Percentiles rank a stretch among this genome's conserved stretches.
Evolutionary conservation across 306 rosid species (phyloP).

Genomic region (Ormosia semicastrata): DNA sequence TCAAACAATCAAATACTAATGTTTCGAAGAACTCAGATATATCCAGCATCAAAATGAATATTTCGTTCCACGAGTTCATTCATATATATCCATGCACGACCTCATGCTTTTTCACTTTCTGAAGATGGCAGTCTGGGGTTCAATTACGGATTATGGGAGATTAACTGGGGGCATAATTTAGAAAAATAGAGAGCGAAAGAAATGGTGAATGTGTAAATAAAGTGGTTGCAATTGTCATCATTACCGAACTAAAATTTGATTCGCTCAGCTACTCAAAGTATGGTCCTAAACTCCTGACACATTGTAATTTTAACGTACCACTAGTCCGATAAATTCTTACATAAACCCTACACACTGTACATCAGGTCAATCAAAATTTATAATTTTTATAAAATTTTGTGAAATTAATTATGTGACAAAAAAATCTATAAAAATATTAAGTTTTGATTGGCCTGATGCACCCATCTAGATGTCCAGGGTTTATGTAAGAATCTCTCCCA

Average conservation of each 20-base stretch:
- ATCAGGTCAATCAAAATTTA: no score
- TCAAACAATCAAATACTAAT: background rate
- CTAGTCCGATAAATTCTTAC: no score
- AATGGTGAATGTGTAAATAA: background rate
- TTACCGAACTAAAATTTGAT: conserved; percentile 4
- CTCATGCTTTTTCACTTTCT: conserved; percentile 4
- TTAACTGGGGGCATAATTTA: background rate
- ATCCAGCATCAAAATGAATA: background rate
- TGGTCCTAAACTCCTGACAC: background rate
- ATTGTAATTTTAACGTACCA: background rate
- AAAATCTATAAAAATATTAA: no score
- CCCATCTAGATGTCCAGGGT: no score
- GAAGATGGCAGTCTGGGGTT: background rate
- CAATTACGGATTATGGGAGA: conserved; percentile 6
- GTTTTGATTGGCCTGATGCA: no score
- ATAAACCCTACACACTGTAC: no score
- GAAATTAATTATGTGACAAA: no score
- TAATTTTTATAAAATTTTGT: no score
- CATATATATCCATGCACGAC: background rate
- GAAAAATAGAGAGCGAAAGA: background rate
- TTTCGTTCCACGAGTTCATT: background rate
- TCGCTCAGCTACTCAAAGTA: background rate
- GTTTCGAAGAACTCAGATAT: background rate
- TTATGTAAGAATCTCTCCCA: no score
- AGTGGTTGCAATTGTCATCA: conserved; percentile 10